Conservation (phyloP, 352 stramenopile genomes). For the Thalassiosira mediterranea region DNA sequence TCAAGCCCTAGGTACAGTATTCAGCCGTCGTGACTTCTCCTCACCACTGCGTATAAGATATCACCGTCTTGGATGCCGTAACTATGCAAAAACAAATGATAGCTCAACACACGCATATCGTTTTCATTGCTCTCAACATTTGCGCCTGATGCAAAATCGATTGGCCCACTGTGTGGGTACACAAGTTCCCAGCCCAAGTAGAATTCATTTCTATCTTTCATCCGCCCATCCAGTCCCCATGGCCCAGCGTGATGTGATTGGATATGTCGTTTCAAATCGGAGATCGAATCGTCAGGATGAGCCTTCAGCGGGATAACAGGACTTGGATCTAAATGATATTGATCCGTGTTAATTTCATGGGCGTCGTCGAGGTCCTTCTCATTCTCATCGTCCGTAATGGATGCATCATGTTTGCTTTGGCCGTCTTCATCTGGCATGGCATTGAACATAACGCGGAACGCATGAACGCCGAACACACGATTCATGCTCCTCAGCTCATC, state of each 20-base stretch:
- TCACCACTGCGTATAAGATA: conserved; percentile 43
- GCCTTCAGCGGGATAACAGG: conserved; percentile 19
- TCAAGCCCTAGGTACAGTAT: no score
- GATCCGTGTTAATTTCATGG: not conserved
- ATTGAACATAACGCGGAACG: conserved; percentile 25
- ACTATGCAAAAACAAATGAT: conserved; percentile 51
- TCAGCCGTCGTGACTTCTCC: conserved; percentile 5
- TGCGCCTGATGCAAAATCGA: no score
- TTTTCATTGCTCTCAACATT: not conserved
- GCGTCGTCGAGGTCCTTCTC: not conserved
- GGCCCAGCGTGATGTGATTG: conserved; percentile 15
- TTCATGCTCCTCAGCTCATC: conserved; percentile 27
- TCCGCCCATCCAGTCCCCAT: conserved; percentile 33
- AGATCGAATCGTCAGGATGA: conserved; percentile 54
- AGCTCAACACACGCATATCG: conserved; percentile 26
- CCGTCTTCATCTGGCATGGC: conserved; percentile 2
- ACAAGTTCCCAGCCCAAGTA: conserved; percentile 44
- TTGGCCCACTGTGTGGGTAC: not conserved
- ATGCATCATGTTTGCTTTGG: not conserved
- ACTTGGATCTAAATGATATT: conserved; percentile 18
- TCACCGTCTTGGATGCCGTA: conserved; percentile 39
- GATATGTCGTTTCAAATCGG: conserved; percentile 42
- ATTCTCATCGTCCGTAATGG: not conserved
- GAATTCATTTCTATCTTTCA: conserved; percentile 31
- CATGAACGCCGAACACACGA: conserved; percentile 30